Evolutionary conservation across 2,329 filamentous ascomycete genomes (phyloP).

Genomic region (Fusarium albidum): DNA sequence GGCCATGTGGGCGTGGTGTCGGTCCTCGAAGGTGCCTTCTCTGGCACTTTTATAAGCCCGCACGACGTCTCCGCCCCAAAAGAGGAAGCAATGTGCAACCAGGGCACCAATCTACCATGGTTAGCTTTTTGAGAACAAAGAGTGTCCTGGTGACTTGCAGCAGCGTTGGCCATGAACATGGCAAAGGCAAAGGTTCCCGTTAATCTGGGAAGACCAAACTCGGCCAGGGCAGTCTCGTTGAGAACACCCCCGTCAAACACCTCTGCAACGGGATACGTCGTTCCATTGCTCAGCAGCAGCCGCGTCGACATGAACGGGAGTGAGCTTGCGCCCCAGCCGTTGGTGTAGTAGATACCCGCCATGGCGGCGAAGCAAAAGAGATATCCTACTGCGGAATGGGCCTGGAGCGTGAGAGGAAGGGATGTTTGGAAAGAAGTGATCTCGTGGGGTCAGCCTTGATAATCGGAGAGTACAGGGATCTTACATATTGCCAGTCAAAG

Average conservation of each 20-base stretch:
- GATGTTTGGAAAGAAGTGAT: slow-evolving; percentile 63
- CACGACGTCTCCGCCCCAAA: slow-evolving; percentile 63
- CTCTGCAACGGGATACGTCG: slow-evolving; percentile 48
- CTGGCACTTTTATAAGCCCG: slow-evolving; percentile 56
- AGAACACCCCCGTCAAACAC: slow-evolving; percentile 54
- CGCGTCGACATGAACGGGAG: slow-evolving; percentile 64
- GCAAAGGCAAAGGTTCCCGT: slow-evolving; percentile 60
- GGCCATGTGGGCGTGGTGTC: slow-evolving; percentile 61
- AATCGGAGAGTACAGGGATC: slow-evolving; percentile 23
- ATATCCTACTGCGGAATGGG: slow-evolving; percentile 56
- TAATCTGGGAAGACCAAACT: slow-evolving; percentile 56
- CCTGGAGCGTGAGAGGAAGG: slow-evolving; percentile 60
- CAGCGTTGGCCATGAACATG: slow-evolving; percentile 65
- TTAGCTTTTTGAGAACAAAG: not conserved
- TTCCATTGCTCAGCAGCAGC: slow-evolving; percentile 51
- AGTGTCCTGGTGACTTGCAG: slow-evolving; percentile 49
- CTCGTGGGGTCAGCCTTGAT: slow-evolving; percentile 40
- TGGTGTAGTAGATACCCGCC: slow-evolving; percentile 60
- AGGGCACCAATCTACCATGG: slow-evolving; percentile 60
- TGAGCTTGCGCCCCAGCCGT: slow-evolving; percentile 55
- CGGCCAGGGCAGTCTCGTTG: slow-evolving; percentile 49
- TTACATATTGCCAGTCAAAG: slow-evolving; percentile 65
- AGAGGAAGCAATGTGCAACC: slow-evolving; percentile 59
- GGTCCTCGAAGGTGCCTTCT: slow-evolving; percentile 54
- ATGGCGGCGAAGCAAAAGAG: slow-evolving; percentile 58